phyloP scores from a whole-genome alignment of 768 basidiomycete species.

The Boletus patriciae region DNA sequence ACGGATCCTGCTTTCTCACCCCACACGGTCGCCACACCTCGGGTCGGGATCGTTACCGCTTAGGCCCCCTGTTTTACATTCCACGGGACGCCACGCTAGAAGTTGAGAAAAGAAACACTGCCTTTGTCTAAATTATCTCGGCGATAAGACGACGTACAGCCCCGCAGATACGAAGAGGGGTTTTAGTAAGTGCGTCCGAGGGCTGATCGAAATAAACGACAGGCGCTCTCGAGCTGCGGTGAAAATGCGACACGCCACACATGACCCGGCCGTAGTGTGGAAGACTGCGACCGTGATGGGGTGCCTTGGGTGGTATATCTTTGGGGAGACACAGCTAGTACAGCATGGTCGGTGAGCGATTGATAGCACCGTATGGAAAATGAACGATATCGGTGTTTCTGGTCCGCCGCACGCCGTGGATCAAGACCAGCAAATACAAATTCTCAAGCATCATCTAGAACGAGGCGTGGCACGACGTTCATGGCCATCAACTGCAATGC shows the following conservation, averaged over 20 bases:
- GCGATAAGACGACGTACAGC: conserved; percentile 2
- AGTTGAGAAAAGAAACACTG: background rate
- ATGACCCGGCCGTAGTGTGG: conserved; percentile 14
- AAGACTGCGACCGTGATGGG: background rate
- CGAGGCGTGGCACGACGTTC: conserved; percentile 89
- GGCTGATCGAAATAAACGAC: background rate
- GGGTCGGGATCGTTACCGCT: too few relatives aligned
- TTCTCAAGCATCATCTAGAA: conserved; percentile 74
- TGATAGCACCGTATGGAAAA: conserved; percentile 4
- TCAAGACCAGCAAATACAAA: background rate
- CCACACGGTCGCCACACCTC: background rate
- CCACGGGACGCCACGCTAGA: background rate
- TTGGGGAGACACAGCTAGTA: conserved; percentile 11
- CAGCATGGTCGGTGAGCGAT: conserved; percentile 4
- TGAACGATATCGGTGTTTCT: background rate
- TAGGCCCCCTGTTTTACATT: background rate
- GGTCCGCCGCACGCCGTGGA: conserved; percentile 1
- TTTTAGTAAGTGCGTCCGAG: background rate
- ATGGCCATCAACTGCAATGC: conserved; percentile 83
- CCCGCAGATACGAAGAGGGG: background rate
- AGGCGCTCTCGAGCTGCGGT: conserved; percentile 1
- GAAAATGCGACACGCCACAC: conserved; percentile 6
- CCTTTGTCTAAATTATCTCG: conserved; percentile 6
- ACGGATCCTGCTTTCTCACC: conserved; percentile 5
- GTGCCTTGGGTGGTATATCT: background rate